Base-by-base conservation (phyloP, 2,329 filamentous ascomycete genomes). In the Cladosporium sp. region DNA sequence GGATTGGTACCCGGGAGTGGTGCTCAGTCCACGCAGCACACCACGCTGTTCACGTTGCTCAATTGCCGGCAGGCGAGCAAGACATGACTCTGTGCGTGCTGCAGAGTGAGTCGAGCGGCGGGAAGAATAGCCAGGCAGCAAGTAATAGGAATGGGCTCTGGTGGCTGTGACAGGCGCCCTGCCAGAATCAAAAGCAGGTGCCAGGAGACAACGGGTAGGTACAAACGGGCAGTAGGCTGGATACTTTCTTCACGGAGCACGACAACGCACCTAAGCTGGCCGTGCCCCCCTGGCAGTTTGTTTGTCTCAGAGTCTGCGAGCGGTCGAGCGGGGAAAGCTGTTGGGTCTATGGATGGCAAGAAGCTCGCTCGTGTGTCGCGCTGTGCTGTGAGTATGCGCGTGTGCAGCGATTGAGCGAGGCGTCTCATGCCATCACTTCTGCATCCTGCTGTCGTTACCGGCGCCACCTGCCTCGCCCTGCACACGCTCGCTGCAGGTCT, bases 231-330 rank as follows among this genome's bases (percentile, higher is more conserved):
- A 4, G n/a, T n/a, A 4, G 8, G 29, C 55, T 57, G 16, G 55
- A 57, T 57, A 33, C 55, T 40, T 57, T 57, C 55, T 57, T 57
- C 55, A 57, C 55, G 55, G 55, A 57, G 29, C 31, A 40, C 29
- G 18, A 33, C 21, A 23, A 33, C 31, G 53, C 29, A 23, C 23
- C 49, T 16, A 18, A 11, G 53, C 31, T 23, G 29, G 55, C 55
- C 55, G 31, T 55, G 28, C 52, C 14, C 28, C n/a, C n/a, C 33
- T 37, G 31, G 31, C 29, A 26, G 55, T 57, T 29, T 57, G 31
- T 57, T 16, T 57, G 55, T 57, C 55, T 57, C 55, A 57, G 31
- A 57, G 18, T 21, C 26, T 40, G 55, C n/a, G n/a, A 21, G 55
- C n/a, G 55, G 52, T 31, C 10, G 52, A 18, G 29, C 16, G 26